Evolutionary conservation across 2,329 filamentous ascomycete species (phyloP).

Genomic region (Hirsutella minnesotensis): DNA sequence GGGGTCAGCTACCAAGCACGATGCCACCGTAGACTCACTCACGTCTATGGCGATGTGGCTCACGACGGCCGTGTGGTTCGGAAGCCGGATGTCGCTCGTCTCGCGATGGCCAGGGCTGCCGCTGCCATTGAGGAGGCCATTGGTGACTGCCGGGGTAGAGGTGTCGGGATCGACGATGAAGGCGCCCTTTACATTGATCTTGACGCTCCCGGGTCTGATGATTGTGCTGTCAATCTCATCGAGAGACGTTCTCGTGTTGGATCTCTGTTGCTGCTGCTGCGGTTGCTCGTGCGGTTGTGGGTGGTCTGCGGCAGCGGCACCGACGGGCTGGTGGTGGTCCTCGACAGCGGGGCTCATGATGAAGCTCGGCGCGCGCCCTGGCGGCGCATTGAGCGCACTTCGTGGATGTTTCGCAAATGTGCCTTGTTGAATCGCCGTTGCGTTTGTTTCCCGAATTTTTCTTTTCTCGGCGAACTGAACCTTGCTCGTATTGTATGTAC

Average conservation of each 20-base stretch:
- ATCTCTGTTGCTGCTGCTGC: conserved; percentile 4
- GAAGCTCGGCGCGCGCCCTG: conserved; percentile 1
- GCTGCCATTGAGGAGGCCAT: conserved; percentile 26
- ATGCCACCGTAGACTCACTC: conserved; percentile 8
- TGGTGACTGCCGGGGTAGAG: conserved; percentile 32
- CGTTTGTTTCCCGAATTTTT: background rate
- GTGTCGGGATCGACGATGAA: conserved; percentile 86
- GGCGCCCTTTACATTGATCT: conserved; percentile 92
- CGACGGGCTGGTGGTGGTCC: conserved; percentile 1
- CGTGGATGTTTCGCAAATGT: background rate
- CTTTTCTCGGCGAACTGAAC: no score
- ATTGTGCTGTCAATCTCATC: conserved; percentile 50
- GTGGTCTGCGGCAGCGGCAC: background rate
- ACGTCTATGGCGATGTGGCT: conserved; percentile 96
- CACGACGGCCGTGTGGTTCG: conserved; percentile 88
- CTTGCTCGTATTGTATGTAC: no score
- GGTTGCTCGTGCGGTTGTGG: background rate
- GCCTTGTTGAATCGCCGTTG: background rate
- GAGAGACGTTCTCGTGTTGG: conserved; percentile 31
- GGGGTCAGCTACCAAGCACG: background rate
- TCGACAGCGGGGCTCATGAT: conserved; percentile 6
- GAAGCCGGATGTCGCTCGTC: conserved; percentile 87
- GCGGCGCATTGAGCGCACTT: conserved; percentile 1
- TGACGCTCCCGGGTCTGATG: conserved; percentile 57
- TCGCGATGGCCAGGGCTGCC: conserved; percentile 45